Percentiles rank a stretch among this genome's conserved stretches.
Evolutionary conservation across 2,329 filamentous ascomycete species (phyloP).

Genomic region (Alternaria burnsii): DNA sequence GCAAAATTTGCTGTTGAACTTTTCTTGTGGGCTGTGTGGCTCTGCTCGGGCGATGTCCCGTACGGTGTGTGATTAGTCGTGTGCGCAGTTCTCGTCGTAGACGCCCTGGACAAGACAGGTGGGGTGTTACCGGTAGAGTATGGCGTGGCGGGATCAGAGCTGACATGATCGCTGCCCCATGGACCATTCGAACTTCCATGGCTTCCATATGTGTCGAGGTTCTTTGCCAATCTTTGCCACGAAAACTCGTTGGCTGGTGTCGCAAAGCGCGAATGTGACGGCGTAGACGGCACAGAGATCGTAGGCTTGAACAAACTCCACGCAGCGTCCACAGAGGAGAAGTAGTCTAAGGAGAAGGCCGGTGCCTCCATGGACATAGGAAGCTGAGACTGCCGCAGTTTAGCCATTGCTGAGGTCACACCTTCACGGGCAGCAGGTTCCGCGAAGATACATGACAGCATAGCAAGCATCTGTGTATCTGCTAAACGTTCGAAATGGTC

Average conservation of each 20-base stretch:
- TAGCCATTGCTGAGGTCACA: constrained; percentile 50
- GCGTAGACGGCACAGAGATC: constrained; percentile 44
- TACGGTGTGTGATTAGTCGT: constrained; percentile 52
- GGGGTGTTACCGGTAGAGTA: constrained; percentile 64
- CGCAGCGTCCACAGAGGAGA: constrained; percentile 54
- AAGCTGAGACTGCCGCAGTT: constrained; percentile 45
- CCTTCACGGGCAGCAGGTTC: constrained; percentile 57
- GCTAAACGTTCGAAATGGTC: constrained; percentile 67
- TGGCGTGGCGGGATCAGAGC: constrained; percentile 59
- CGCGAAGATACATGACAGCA: constrained; percentile 67
- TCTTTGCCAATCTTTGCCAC: constrained; percentile 42
- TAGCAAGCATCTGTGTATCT: constrained; percentile 73
- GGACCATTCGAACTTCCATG: constrained; percentile 61
- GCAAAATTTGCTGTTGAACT: constrained; percentile 50
- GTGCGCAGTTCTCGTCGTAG: constrained; percentile 44
- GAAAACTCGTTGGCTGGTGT: constrained; percentile 42
- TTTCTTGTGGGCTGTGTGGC: constrained; percentile 41
- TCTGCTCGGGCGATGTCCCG: constrained; percentile 54
- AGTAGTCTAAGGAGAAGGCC: constrained; percentile 59
- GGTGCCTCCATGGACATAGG: constrained; percentile 55
- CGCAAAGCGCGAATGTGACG: constrained; percentile 42
- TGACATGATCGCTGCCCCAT: constrained; percentile 54
- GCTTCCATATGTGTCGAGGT: constrained; percentile 56
- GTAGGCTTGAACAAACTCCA: constrained; percentile 55
- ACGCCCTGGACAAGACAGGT: constrained; percentile 55